Evolutionary conservation across 768 basidiomycete genomes (phyloP).

Genomic region (Cystofilobasidium capitatum): DNA sequence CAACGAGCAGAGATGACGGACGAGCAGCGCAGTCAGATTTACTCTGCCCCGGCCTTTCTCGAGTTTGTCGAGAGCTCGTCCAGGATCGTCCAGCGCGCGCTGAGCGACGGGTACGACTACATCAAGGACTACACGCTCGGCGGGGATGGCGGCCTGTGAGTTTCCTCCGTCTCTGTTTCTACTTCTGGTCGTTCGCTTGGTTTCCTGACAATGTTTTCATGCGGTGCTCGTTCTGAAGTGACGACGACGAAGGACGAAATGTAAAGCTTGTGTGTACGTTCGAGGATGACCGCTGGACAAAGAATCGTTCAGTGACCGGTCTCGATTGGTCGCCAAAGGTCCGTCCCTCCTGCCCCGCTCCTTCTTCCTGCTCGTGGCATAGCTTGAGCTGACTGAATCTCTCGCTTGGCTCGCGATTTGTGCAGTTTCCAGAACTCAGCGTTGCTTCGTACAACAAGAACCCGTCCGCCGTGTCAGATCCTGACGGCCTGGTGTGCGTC

Average conservation of each 20-base stretch:
- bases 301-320: conserved; percentile 89
- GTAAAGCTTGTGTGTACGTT: conserved; percentile 93
- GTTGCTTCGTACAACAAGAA: conserved; percentile 98
- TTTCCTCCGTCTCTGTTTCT: conserved; percentile 25
- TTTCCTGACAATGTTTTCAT: conserved; percentile 2
- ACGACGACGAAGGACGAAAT: conserved; percentile 78
- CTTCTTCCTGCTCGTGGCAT: not conserved
- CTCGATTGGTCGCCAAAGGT: conserved; percentile 98
- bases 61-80: conserved; percentile 91
- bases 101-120: conserved; percentile 94
- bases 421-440: conserved; percentile 85
- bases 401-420: not conserved
- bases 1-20: conserved; percentile 63
- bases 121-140: conserved; percentile 92
- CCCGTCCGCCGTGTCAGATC: conserved; percentile 81
- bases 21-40: conserved; percentile 70
- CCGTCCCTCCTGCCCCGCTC: conserved; percentile 20
- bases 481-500: conserved; percentile 90
- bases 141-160: conserved; percentile 71
- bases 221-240: conserved; percentile 44
- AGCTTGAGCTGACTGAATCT: conserved; percentile 1
- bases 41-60: conserved; percentile 79
- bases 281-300: conserved; percentile 78
- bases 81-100: conserved; percentile 85
- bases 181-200: not conserved